Percentiles rank a stretch among this genome's conserved stretches.
These are phyloP conservation scores for Puccinia polysora DNA, from an alignment of 1,284 basidiomycete genomes.

Conservation along the genomic window DNA sequence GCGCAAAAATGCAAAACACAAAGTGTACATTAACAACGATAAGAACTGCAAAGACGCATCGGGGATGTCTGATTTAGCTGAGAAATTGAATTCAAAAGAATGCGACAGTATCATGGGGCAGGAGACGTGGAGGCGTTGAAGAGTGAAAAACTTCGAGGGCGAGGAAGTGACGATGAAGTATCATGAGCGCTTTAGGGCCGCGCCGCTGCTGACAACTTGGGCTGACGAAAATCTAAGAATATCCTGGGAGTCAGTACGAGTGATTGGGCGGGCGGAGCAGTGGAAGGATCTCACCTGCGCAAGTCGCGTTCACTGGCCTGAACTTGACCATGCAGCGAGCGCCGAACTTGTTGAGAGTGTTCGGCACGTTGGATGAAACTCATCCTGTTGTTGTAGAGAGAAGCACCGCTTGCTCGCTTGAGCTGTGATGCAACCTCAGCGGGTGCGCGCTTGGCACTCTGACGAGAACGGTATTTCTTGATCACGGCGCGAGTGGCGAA, in stretches of 20 bases:
- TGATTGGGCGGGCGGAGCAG: neutral
- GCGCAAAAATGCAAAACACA: no score
- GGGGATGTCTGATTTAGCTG: no score
- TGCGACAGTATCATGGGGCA: no score
- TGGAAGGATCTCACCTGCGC: conserved; percentile 7
- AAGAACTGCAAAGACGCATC: no score
- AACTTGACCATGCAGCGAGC: conserved; percentile 11
- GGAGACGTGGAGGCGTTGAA: no score
- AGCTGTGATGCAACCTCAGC: conserved; percentile 59
- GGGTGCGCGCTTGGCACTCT: conserved; percentile 53
- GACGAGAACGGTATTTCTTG: conserved; percentile 60
- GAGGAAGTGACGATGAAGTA: no score
- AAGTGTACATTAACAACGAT: no score
- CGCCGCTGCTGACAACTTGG: conserved; percentile 21
- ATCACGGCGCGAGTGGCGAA: conserved; percentile 62
- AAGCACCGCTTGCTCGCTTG: conserved; percentile 76
- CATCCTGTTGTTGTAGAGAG: conserved; percentile 85
- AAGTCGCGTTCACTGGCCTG: conserved; percentile 24
- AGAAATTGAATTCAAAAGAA: no score
- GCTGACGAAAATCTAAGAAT: conserved; percentile 25
- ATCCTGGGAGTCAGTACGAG: neutral
- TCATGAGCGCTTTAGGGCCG: conserved; percentile 21
- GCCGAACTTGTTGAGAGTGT: conserved; percentile 8
- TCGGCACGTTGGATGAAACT: conserved; percentile 75
- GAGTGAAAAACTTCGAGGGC: no score